phyloP scores from a whole-genome alignment of 768 basidiomycete genomes.

The Mycena rebaudengoi region DNA sequence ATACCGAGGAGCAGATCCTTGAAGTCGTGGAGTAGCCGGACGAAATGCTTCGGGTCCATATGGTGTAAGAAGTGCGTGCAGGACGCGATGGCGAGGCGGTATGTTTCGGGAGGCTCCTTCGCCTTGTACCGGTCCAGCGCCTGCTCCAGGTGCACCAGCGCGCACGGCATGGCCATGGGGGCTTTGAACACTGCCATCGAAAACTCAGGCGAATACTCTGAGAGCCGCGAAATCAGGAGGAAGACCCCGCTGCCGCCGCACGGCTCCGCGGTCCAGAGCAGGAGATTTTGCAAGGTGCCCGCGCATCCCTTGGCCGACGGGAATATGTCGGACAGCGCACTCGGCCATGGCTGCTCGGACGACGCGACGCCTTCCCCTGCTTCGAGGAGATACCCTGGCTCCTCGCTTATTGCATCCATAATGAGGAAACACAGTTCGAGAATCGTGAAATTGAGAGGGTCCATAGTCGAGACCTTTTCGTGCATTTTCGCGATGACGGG shows the following conservation, averaged over 20 bases:
- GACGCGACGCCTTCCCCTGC: neutral
- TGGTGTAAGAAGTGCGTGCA: slow-evolving; percentile 12
- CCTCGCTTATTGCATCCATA: slow-evolving; percentile 6
- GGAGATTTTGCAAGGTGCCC: slow-evolving; percentile 2
- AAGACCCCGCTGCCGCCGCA: slow-evolving; percentile 10
- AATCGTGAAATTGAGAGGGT: slow-evolving; percentile 1
- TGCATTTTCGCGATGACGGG: neutral
- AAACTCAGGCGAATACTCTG: slow-evolving; percentile 1
- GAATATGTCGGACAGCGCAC: neutral
- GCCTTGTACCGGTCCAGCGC: slow-evolving; percentile 3
- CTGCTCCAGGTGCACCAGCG: slow-evolving; percentile 9
- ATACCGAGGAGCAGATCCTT: neutral
- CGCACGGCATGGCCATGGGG: neutral
- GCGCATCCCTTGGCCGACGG: neutral
- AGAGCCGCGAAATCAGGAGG: slow-evolving; percentile 9
- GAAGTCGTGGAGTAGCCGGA: slow-evolving; percentile 3
- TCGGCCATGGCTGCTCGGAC: neutral
- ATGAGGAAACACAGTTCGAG: neutral
- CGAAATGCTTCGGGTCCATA: neutral
- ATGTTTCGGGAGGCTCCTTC: neutral
- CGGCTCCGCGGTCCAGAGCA: slow-evolving; percentile 1
- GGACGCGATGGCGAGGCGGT: slow-evolving; percentile 9
- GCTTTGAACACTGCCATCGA: neutral
- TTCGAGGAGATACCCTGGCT: no score
- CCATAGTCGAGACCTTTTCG: neutral